Base-by-base conservation (phyloP, 768 basidiomycete genomes). In the Ramaria sp. region DNA sequence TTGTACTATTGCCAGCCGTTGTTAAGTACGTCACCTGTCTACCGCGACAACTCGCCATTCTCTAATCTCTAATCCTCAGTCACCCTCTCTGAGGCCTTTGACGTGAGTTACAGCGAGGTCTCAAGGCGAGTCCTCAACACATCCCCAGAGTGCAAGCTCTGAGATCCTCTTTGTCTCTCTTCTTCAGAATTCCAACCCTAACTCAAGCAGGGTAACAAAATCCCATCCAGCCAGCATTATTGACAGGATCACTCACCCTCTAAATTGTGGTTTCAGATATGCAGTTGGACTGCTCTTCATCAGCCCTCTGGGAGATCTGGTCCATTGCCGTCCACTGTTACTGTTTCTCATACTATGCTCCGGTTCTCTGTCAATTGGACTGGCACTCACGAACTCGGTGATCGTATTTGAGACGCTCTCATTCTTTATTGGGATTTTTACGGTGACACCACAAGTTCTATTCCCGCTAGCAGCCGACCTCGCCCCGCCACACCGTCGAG, bases 1-100 rank as follows among this genome's bases (percentile, higher is more conserved):
- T 64, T 91, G 45, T 91, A 90, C 63, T 92, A 90, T 60, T 85
- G 82, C 57, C 86, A 88, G 69, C 88, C 88, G 0, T 64, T 92
- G 60, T 68, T 90, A 13, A 85, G 88, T 80, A 64, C 58, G 75
- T 69, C 57, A 32, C 58, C 58, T 1, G 48, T 47, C 16, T 60
- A 5, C 36, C 3, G 20, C 16, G 28, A 2, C 28, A 48, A 16
- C 16, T 28, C n/a, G 25, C 27, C 24, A 18, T 13, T 34, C 22
- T 16, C 47, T 16, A 5, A 27, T 20, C 10, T 15, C 7, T 25
- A 30, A 20, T 61, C 41, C 63, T 65, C 45, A 60, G 57, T 43
- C 62, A 65, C 13, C 51, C 56, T 22, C 57, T 66, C 58, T 57
- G 63, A 48, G 48, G 53, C 4, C 61, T 69, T 58, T 51, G 24